Conservation (phyloP, 1,284 basidiomycete genomes). For the Leccinum cinnamomeum region DNA sequence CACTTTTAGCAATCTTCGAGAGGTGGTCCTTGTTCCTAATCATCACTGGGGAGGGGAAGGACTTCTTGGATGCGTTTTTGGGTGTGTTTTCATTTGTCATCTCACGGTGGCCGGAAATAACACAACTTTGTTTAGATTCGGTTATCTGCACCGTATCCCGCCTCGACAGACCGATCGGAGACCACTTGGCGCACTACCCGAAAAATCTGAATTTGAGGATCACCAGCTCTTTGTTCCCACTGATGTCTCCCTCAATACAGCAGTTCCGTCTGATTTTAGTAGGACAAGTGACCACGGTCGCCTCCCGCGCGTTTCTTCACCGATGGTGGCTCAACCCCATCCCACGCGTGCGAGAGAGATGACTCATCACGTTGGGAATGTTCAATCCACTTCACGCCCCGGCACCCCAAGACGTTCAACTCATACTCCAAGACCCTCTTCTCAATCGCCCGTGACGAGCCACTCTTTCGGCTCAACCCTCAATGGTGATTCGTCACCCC, state of each 20-base stretch:
- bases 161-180: conserved; percentile 55
- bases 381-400: conserved; percentile 29
- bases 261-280: neutral
- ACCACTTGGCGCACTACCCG: conserved; percentile 53
- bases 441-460: conserved; percentile 26
- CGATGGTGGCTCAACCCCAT: conserved; percentile 32
- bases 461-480: conserved; percentile 35
- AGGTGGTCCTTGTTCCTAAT: conserved; percentile 92
- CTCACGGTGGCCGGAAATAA: conserved; percentile 5
- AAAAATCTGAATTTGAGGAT: conserved; percentile 54
- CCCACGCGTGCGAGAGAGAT: conserved; percentile 29
- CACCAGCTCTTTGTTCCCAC: conserved; percentile 72
- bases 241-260: conserved; percentile 40
- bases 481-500: conserved; percentile 47
- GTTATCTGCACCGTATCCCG: conserved; percentile 89
- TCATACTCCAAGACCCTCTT: conserved; percentile 26
- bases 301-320: conserved; percentile 15
- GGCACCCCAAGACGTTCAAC: conserved; percentile 30
- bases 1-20: conserved; percentile 72
- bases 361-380: conserved; percentile 18
- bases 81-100: conserved; percentile 49
- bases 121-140: conserved; percentile 49
- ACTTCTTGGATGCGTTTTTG: conserved; percentile 90
- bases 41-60: conserved; percentile 96
- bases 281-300: conserved; percentile 9